These are phyloP conservation scores for Cercospora brassicicola DNA, from an alignment of 2,329 filamentous ascomycete species.

Conservation along the genomic window DNA sequence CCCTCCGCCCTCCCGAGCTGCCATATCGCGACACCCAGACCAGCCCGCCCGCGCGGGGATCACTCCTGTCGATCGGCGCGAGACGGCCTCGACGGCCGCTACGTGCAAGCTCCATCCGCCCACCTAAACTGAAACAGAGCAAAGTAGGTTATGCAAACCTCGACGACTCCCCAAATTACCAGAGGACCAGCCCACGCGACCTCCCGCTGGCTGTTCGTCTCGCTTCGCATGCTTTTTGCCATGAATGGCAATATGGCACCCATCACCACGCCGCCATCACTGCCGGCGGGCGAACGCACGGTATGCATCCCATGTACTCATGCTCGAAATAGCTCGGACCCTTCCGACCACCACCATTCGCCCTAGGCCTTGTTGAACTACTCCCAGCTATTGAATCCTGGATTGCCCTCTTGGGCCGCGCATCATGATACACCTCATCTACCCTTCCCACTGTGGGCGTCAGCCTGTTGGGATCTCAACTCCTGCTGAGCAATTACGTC, in stretches of 20 bases:
- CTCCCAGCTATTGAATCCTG: background rate
- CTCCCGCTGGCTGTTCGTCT: background rate
- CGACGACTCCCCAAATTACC: background rate
- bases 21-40: background rate
- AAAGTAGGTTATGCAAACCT: constrained; percentile 7
- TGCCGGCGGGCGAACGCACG: background rate
- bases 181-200: background rate
- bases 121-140: constrained; percentile 3
- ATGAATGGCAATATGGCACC: background rate
- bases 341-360: background rate
- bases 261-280: background rate
- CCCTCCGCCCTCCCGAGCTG: background rate
- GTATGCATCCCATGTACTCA: background rate
- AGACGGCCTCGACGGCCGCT: background rate
- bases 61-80: constrained; percentile 5
- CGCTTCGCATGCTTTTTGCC: background rate
- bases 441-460: background rate
- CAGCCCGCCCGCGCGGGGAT: constrained; percentile 6
- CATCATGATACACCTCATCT: background rate
- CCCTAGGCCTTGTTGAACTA: background rate
- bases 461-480: background rate
- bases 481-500: background rate
- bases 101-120: background rate
- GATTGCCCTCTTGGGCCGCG: background rate
- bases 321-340: background rate